phyloP scores from a whole-genome alignment of 2,329 filamentous ascomycete species.

The Cyphellophora attinorum region DNA sequence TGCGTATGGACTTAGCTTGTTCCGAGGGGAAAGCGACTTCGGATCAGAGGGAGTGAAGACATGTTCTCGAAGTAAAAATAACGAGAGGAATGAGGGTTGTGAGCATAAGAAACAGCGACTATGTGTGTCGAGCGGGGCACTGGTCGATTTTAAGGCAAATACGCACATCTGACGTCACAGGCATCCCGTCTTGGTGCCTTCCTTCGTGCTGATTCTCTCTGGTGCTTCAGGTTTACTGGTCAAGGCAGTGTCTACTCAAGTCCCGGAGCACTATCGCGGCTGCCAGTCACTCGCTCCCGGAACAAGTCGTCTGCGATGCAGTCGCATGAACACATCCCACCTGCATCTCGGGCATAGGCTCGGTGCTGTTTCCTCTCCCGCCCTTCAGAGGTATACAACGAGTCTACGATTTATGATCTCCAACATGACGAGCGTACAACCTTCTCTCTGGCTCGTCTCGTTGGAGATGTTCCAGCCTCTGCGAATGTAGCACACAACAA shows the following conservation, averaged over 20 bases:
- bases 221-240: constrained; percentile 20
- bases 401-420: neutral
- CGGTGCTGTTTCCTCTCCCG: neutral
- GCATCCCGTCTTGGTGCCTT: too few relatives aligned
- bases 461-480: neutral
- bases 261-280: neutral
- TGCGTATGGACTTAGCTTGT: too few relatives aligned
- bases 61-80: too few relatives aligned
- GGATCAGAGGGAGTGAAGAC: too few relatives aligned
- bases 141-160: too few relatives aligned
- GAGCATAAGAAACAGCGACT: too few relatives aligned
- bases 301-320: too few relatives aligned
- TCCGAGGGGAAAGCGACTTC: too few relatives aligned
- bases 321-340: neutral
- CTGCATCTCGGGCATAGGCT: neutral
- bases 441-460: neutral
- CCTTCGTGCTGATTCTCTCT: too few relatives aligned
- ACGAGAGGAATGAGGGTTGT: too few relatives aligned
- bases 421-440: neutral
- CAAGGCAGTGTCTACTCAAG: constrained; percentile 15
- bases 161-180: too few relatives aligned
- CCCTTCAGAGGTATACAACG: neutral
- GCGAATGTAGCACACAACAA: neutral
- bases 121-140: too few relatives aligned
- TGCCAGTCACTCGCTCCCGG: neutral